Evolutionary conservation across 2,329 filamentous ascomycete species (phyloP).

Genomic region (Stachybotrys echinatus): DNA sequence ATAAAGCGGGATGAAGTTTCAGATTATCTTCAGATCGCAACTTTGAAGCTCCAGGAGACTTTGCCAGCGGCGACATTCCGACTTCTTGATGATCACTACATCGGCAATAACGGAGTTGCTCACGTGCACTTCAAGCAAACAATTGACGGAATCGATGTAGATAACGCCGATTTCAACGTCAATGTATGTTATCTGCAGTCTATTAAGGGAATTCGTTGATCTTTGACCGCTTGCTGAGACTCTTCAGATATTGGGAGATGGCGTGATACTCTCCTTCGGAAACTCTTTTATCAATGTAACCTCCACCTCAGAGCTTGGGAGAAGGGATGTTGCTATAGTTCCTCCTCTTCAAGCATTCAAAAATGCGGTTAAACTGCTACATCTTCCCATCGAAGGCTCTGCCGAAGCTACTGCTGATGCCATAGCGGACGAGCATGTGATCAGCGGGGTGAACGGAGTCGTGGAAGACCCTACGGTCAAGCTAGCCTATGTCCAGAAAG

Average conservation of each 20-base stretch:
- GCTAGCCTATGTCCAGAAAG: conserved; percentile 44
- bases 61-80: no score
- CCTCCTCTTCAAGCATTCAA: neutral
- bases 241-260: conserved; percentile 38
- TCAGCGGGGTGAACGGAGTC: conserved; percentile 40
- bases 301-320: neutral
- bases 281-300: conserved; percentile 18
- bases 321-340: neutral
- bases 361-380: neutral
- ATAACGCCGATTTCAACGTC: conserved; percentile 50
- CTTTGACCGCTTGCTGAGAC: neutral
- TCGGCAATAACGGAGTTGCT: conserved; percentile 42
- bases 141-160: conserved; percentile 44
- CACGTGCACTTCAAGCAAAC: conserved; percentile 53
- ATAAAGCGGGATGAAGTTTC: no score
- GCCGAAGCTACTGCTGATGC: neutral
- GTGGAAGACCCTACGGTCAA: conserved; percentile 42
- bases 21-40: conserved; percentile 32
- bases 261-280: conserved; percentile 47
- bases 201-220: no score
- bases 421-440: conserved; percentile 11
- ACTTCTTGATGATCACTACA: conserved; percentile 39
- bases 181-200: conserved; percentile 36
- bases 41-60: conserved; percentile 17
- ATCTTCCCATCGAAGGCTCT: neutral